These are phyloP conservation scores for Arctium lappa DNA, from an alignment of 129 eudicot species.

Conservation along the genomic window DNA sequence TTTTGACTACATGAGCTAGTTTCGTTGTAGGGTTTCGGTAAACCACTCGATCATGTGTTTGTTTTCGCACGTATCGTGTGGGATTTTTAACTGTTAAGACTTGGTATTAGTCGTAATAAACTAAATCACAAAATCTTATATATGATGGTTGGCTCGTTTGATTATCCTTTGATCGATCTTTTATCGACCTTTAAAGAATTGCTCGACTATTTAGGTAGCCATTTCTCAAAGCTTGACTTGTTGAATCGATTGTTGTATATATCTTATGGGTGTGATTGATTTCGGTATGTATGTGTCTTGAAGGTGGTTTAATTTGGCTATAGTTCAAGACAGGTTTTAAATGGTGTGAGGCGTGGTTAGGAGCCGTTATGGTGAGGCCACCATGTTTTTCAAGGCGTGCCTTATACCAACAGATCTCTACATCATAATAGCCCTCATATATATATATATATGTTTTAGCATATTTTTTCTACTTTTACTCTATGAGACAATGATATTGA, in stretches of 20 bases:
- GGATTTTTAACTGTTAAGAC: slow-evolving; percentile 35
- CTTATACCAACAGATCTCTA: background rate
- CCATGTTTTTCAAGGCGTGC: background rate
- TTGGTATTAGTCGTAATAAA: slow-evolving; percentile 53
- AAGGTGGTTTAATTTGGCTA: background rate
- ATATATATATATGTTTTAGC: too few relatives aligned
- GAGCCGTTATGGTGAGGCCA: background rate
- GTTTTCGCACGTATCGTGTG: slow-evolving; percentile 38
- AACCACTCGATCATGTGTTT: slow-evolving; percentile 14
- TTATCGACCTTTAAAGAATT: background rate
- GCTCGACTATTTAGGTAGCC: background rate
- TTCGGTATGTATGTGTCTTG: background rate
- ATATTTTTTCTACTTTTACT: background rate
- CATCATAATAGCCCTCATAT: too few relatives aligned
- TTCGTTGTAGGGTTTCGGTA: slow-evolving; percentile 34
- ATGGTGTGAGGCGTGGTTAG: background rate
- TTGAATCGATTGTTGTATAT: background rate
- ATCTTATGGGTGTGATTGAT: background rate
- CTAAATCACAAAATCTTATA: slow-evolving; percentile 31
- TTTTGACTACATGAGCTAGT: slow-evolving; percentile 66
- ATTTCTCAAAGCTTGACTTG: background rate
- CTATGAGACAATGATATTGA: background rate
- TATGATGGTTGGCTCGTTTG: background rate
- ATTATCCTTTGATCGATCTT: background rate
- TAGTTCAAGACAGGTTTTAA: background rate